phyloP scores from a whole-genome alignment of 129 eudicot genomes.

The Flaveria bidentis region DNA sequence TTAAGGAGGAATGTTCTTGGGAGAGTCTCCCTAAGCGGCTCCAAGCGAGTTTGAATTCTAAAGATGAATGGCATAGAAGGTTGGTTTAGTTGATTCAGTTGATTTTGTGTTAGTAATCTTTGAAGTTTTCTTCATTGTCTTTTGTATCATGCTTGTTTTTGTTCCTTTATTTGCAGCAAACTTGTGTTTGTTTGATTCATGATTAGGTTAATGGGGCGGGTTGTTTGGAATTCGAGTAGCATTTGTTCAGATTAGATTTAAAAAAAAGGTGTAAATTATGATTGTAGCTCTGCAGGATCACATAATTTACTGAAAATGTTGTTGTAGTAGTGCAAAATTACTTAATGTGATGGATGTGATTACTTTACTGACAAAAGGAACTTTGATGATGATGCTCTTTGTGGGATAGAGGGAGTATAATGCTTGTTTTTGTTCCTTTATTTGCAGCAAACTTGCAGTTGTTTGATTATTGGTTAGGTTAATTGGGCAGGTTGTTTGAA shows the following conservation, averaged over 20 bases:
- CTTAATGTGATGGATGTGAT: neutral
- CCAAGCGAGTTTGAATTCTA: slow-evolving; percentile 71
- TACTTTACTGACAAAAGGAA: slow-evolving; percentile 10
- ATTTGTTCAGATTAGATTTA: neutral
- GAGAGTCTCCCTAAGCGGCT: slow-evolving; percentile 93
- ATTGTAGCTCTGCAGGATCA: neutral
- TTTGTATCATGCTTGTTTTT: neutral
- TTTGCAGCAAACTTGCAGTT: neutral
- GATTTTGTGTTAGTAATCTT: neutral
- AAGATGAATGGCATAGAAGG: slow-evolving; percentile 99
- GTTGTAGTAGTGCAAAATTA: neutral
- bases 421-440: neutral
- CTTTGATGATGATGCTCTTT: neutral
- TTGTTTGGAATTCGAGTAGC: neutral
- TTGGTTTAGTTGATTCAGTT: slow-evolving; percentile 33
- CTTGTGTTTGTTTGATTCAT: neutral
- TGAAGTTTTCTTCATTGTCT: neutral
- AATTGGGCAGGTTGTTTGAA: neutral
- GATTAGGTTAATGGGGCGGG: slow-evolving; percentile 16
- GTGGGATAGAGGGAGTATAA: neutral
- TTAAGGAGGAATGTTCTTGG: slow-evolving; percentile 87
- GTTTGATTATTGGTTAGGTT: slow-evolving; percentile 21
- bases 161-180: neutral
- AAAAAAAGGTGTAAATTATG: neutral
- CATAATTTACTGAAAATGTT: neutral